Evolutionary conservation across 2,329 filamentous ascomycete species (phyloP), one percentile per base, ranked within the genome.

Genomic region (Monilinia fructicola): DNA sequence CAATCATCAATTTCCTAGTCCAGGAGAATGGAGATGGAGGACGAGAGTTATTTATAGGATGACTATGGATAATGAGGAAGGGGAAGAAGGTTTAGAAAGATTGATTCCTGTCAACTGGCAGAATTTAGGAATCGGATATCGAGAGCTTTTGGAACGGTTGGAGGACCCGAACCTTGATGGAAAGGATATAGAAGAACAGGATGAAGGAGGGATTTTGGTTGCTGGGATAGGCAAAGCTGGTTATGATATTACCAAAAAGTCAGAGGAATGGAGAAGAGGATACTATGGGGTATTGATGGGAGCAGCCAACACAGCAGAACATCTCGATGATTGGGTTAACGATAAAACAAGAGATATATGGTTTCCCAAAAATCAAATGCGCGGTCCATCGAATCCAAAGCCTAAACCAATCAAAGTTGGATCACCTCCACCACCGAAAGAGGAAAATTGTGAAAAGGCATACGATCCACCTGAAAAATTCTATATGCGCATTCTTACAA

Each of bases 261-360:
- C 87, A 69, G 92, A 96, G 77, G 83, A 89, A 60, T 98, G 93
- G 94, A 83, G 90, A 73, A 83, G 91, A 65, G 93, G 92, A 0
- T 98, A 98, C 78, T 93, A 90, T 74, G 87, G 96, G 74, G 84
- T 88, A 3, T 79, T 97, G 56, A 91, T 97, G 86, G 84, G 89
- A 14, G 86, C 87, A 68, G 93, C 90, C 0, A 86, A 86, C 71
- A 87, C 89, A 0, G 88, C 92, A 5, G 93, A 97, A 78, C 87
- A 93, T 71, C 80, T 96, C 31, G 91, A 97, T 70, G 90, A 90
- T 58, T 92, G 89, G 84, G 82, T 96, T 21, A 82, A 84, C 54
- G 92, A 96, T 77, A 86, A 48, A 44, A 88, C 84, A 11, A 83
- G 87, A 69, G 83, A 84, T 53, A 78, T 90, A 35, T 84, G 90